Evolutionary conservation across 345 rosid genomes (phyloP).

Genomic region (Jatropha curcas): DNA sequence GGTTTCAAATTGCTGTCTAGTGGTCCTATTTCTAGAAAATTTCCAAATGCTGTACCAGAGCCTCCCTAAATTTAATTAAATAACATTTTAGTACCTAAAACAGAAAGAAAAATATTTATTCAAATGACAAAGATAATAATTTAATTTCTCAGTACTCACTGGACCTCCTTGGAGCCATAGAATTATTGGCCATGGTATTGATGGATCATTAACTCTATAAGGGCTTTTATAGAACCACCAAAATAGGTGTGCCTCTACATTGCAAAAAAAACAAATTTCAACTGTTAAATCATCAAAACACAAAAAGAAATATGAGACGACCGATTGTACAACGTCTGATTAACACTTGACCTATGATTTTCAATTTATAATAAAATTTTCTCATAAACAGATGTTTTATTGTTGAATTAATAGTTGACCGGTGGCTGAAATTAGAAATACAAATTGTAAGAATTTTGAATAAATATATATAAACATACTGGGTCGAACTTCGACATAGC

Average conservation of each 20-base stretch:
- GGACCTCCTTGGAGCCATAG: slow-evolving; percentile 52
- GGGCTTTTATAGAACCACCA: slow-evolving; percentile 50
- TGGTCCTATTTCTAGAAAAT: slow-evolving; percentile 49
- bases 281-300: too few relatives aligned
- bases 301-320: too few relatives aligned
- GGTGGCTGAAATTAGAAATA: too few relatives aligned
- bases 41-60: slow-evolving; percentile 42
- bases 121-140: too few relatives aligned
- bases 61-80: slow-evolving; percentile 25
- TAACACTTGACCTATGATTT: too few relatives aligned
- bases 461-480: slow-evolving; percentile 21
- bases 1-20: slow-evolving; percentile 39
- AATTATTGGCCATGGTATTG: slow-evolving; percentile 43
- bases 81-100: background rate
- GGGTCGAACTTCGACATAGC: slow-evolving; percentile 44
- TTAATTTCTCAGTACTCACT: slow-evolving; percentile 16
- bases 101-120: background rate
- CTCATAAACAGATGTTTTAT: too few relatives aligned
- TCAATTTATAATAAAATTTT: too few relatives aligned
- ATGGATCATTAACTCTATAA: slow-evolving; percentile 35
- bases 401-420: too few relatives aligned
- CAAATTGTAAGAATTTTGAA: too few relatives aligned
- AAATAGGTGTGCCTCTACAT: slow-evolving; percentile 41
- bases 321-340: too few relatives aligned
- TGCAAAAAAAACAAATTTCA: too few relatives aligned